Evolutionary conservation across 768 basidiomycete genomes (phyloP).

Genomic region (Ramaria rubella): DNA sequence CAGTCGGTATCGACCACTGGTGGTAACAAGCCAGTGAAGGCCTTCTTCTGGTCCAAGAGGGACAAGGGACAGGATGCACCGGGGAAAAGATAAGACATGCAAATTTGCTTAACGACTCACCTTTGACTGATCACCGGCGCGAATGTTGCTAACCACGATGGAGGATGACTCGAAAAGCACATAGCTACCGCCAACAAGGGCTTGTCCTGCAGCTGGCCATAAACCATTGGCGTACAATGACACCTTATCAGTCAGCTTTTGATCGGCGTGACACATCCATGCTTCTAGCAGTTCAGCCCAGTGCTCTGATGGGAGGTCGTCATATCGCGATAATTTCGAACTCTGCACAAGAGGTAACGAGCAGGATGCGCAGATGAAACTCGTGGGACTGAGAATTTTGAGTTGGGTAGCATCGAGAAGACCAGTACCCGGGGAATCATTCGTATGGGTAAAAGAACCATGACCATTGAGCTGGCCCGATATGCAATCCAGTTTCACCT

Average conservation of each 20-base stretch:
- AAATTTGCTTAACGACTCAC: conserved; percentile 40
- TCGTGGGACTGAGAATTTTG: conserved; percentile 43
- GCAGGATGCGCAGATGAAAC: conserved; percentile 75
- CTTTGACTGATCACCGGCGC: conserved; percentile 34
- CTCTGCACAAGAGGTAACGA: conserved; percentile 59
- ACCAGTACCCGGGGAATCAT: conserved; percentile 24
- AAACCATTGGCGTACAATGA: conserved; percentile 59
- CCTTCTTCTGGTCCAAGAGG: conserved; percentile 83
- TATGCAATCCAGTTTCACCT: conserved; percentile 53
- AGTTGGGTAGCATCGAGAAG: conserved; percentile 72
- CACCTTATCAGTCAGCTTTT: conserved; percentile 69
- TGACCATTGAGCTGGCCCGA: conserved; percentile 17
- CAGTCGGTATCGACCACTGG: conserved; percentile 47
- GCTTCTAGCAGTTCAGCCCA: conserved; percentile 97
- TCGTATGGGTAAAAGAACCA: conserved; percentile 23
- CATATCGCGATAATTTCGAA: conserved; percentile 46
- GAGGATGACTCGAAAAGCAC: conserved; percentile 65
- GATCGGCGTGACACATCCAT: conserved; percentile 97
- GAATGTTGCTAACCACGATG: conserved; percentile 43
- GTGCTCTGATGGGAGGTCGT: conserved; percentile 90
- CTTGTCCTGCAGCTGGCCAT: conserved; percentile 68
- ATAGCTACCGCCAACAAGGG: conserved; percentile 87
- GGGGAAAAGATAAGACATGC: conserved; percentile 13
- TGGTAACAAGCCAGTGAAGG: conserved; percentile 62
- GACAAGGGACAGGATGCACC: conserved; percentile 8